Evolutionary conservation across 352 stramenopile species (phyloP), one percentile per base, ranked within the genome.

Genomic region (Albugo candida): DNA sequence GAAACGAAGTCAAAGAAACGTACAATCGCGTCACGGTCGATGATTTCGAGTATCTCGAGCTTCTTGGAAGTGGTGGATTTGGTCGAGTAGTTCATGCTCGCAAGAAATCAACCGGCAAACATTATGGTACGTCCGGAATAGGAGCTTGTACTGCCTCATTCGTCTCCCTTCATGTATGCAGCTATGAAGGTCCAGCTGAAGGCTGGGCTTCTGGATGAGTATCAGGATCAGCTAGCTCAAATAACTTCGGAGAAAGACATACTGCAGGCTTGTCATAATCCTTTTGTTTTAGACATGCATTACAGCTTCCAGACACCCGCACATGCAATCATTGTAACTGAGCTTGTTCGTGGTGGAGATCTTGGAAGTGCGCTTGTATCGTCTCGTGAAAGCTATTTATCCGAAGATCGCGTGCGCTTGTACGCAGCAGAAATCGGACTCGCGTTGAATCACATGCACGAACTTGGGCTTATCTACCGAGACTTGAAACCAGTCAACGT

Each of bases 151-250:
- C 31, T 37, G 24, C 13, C 24, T 11, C 19, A 47, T 18, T 53
- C 43, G 11, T 36, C 6, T 47, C 17, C 2, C 31, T 49, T 14
- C n/a, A 5, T 17, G 13, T 53, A 6, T 1, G 37, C 45, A 86
- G 70, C 83, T 0, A 93, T 95, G 63, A 95, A 95, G 54, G 85
- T 95, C 49, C 82, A 95, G 63, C 63, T 92, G 38, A 95, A 95
- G 63, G 74, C 70, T 11, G 78, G 76, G 38, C 56, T 95, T 31
- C 46, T 95, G 17, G 80, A 94, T 48, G 77, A 83, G 43, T 81
- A 86, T 48, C 76, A 81, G 53, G 69, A 86, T 39, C 76, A 83
- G 49, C 58, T 86, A 50, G 75, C 65, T 45, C 75, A 89, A 53
- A 88, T 91, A 49, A 85, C 81, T 16, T 87, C 81, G 6, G 83